Base-by-base conservation (phyloP, 208 protist species). In the Wallacemonas rigidus region DNA sequence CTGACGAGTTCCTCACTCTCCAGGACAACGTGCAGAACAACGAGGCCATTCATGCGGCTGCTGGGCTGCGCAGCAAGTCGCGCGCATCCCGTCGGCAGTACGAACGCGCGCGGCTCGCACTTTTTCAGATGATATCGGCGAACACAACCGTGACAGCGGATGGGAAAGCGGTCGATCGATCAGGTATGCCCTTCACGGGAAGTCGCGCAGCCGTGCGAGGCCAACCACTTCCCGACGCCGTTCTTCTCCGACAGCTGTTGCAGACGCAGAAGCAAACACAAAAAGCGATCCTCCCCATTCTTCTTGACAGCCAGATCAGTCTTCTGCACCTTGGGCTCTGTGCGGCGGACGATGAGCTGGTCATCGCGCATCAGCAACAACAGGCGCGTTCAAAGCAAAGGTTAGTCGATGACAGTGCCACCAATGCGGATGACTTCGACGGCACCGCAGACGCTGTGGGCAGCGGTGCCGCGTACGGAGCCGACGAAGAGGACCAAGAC, bases 301-400 rank as follows among this genome's bases (percentile, higher is more conserved):
- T 94, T 41, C 74, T 89, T 35, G 83, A 80, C 62, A 87, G 88
- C 64, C 78, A 94, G 57, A 85, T 94, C 55, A 94, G 89, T 77
- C 67, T 94, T 14, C 71, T 94, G 15, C 89, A 94, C 75, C 76
- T 94, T 48, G 89, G 85, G 6, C 78, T 94, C 4, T 94, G 89
- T 69, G 70, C 84, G 17, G 79, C 82, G 11, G 82, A 90, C 53
- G 89, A 94, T 79, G 85, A 91, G 61, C 82, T 94, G 7, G 89
- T 92, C 5, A 3, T 72, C 62, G 9, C 53, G 61, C 51, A 77
- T 55, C 51, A 39, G 14, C 69, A 70, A 44, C 62, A 71, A 56
- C 39, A 43, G 45, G 41, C 2, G 51, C 7, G 39, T n/a, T 15
- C 2, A 9, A 71, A 62, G 17, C 56, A 26, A 26, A 26, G 26